phyloP scores from a whole-genome alignment of 169 alveolate genomes.

The Eimeria mitis region DNA sequence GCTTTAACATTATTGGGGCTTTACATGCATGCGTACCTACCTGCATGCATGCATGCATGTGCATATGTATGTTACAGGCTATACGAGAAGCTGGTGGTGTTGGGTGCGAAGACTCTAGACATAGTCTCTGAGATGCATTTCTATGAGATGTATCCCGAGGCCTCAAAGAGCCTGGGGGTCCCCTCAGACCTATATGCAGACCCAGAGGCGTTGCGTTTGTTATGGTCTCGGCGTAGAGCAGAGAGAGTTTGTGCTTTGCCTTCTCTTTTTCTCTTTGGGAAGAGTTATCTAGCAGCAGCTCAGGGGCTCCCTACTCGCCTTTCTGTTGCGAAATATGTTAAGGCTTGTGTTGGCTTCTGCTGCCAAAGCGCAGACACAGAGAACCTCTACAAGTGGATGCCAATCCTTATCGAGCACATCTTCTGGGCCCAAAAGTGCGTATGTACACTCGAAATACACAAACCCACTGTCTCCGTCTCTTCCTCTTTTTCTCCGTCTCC shows the following conservation, averaged over 20 bases:
- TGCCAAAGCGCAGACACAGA: conserved; percentile 69
- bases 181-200: conserved; percentile 62
- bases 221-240: conserved; percentile 78
- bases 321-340: conserved; percentile 79
- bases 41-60: no score
- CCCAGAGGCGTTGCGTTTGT: conserved; percentile 51
- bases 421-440: conserved; percentile 80
- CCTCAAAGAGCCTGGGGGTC: not conserved
- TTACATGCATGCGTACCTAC: no score
- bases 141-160: conserved; percentile 56
- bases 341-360: conserved; percentile 77
- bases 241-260: conserved; percentile 54
- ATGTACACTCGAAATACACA: no score
- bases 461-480: not conserved
- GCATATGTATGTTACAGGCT: conserved; percentile 47
- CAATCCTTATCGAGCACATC: conserved; percentile 79
- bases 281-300: conserved; percentile 78
- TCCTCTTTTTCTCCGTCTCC: not conserved
- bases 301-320: conserved; percentile 76
- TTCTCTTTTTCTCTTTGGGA: conserved; percentile 71
- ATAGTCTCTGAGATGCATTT: conserved; percentile 76
- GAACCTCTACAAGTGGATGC: conserved; percentile 81
- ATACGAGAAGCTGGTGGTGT: conserved; percentile 80
- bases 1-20: no score
- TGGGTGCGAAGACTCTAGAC: conserved; percentile 80